Conservation (phyloP, 1,284 basidiomycete species). For the Sphaerobolus stellatus region DNA sequence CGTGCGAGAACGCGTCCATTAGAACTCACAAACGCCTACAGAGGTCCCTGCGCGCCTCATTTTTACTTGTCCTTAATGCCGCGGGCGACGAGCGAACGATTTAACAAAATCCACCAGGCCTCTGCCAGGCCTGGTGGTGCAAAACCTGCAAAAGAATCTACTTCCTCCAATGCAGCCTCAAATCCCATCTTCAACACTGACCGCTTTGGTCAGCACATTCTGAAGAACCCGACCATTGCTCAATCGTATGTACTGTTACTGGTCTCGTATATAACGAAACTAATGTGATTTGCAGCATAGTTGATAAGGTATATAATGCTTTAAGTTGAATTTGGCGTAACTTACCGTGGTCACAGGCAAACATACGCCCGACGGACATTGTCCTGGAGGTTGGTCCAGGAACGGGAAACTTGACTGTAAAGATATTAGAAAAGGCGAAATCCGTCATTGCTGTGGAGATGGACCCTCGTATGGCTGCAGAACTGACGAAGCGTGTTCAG, state of each 20-base stretch:
- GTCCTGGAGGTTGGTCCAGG: conserved; percentile 98
- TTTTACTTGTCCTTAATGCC: too few relatives aligned
- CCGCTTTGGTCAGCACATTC: conserved; percentile 94
- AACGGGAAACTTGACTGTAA: conserved; percentile 94
- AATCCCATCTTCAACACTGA: conserved; percentile 94
- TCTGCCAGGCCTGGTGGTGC: conserved; percentile 58
- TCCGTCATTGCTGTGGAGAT: conserved; percentile 94
- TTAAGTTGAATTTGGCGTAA: conserved; percentile 24
- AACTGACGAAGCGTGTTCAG: conserved; percentile 95
- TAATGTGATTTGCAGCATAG: conserved; percentile 55
- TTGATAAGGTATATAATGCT: conserved; percentile 58
- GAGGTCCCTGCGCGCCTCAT: too few relatives aligned
- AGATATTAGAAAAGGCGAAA: conserved; percentile 93
- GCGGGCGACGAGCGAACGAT: conserved; percentile 83
- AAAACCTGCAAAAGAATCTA: conserved; percentile 42
- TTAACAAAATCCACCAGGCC: conserved; percentile 73
- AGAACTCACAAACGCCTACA: too few relatives aligned
- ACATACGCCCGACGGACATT: conserved; percentile 90
- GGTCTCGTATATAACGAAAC: conserved; percentile 11
- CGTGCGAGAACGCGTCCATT: too few relatives aligned
- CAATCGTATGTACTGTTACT: conserved; percentile 64
- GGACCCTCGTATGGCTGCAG: conserved; percentile 99
- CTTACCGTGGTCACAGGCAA: conserved; percentile 61
- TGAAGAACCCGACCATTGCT: conserved; percentile 90
- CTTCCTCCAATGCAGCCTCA: conserved; percentile 44